Base-by-base conservation (phyloP, 2,329 filamentous ascomycete species). In the Corinectria fuckeliana region DNA sequence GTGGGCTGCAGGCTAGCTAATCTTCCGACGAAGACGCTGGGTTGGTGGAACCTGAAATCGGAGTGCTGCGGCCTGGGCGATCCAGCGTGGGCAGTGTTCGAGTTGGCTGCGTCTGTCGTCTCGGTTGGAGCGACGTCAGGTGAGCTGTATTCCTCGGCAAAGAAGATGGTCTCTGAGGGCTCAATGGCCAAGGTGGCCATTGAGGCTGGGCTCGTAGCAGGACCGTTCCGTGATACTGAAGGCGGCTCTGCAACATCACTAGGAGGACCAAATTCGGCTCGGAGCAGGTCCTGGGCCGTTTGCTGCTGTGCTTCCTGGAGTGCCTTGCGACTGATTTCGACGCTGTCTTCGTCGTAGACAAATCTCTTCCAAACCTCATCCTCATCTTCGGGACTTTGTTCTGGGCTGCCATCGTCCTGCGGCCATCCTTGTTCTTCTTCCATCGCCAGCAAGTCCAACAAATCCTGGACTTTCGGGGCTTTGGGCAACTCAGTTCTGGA, bases 11-110 rank as follows among this genome's bases (percentile, higher is more conserved):
- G 56, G 32, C 61, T 56, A 5, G 67, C 65, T 39, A 76, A 54
- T 38, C 71, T 69, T 42, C 74, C 75, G 44, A 73, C 56, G 53
- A 77, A 77, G n/a, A 63, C 63, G n/a, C 50, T 60, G n/a, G 72
- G 71, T 44, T 72, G 67, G 59, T 70, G 69, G 58, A 76, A 73
- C 53, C 50, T 67, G 56, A 67, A 70, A 8, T 71, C 65, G 41
- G 61, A 18, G 11, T 59, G 61, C 16, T 63, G 50, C 36, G 58
- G 45, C 50, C 45, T 61, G 44, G 67, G 66, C 44, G 66, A 65
- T 10, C 56, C 52, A n/a, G 42, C 39, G 32, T 58, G 58, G 16
- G 62, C 62, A 45, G 55, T 39, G 30, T 58, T 54, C 14, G 65
- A 67, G 45, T 51, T 56, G 8, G 42, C 55, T 38, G 34, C 30